Base-by-base conservation (phyloP, 2,329 filamentous ascomycete species). In the Aspergillus udagawae region DNA sequence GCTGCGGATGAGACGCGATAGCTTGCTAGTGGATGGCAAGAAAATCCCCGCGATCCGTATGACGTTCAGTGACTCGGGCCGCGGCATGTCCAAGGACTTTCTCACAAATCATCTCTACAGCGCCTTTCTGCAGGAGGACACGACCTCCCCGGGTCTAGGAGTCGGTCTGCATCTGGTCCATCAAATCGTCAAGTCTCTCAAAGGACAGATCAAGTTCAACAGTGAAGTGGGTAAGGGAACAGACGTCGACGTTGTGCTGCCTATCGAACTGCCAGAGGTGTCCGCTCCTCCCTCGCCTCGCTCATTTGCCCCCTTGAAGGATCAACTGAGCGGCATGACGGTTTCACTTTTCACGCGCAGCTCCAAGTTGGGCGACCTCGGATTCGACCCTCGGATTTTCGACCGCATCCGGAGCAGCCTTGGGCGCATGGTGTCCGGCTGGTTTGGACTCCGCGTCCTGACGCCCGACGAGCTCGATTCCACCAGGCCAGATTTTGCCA, bases 41-140 rank as follows among this genome's bases (percentile, higher is more conserved):
- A 28, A 60, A 49, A 51, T 56, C 17, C 55, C 58, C 6, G 55
- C 62, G 44, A 52, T 62, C 32, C 51, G 60, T 1, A 47, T 62
- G 57, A 68, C 58, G 0, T 62, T 70, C 38, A 61, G 60, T 10
- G 68, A 70, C 32, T 66, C 67, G 0, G 68, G 67, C 5, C 60
- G 65, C 5, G 68, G 68, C 20, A 70, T 70, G 61, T 70, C 67
- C 8, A 58, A 66, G 35, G 64, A 66, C 35, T 66, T 62, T 41
- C 57, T 70, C 1, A 55, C 60, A 7, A 62, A 69, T 52, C 57
- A 66, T 45, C 60, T 70, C 12, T 88, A 85, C 65, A 80, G 77
- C 0, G 81, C 85, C 0, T 88, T 88, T 60, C 72, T 78, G 0
- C 85, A 88, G 58, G 85, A 87, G 63, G 77, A 86, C 42, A 67